phyloP scores from a whole-genome alignment of 179 eudicot species.

The Corrigiola litoralis region DNA sequence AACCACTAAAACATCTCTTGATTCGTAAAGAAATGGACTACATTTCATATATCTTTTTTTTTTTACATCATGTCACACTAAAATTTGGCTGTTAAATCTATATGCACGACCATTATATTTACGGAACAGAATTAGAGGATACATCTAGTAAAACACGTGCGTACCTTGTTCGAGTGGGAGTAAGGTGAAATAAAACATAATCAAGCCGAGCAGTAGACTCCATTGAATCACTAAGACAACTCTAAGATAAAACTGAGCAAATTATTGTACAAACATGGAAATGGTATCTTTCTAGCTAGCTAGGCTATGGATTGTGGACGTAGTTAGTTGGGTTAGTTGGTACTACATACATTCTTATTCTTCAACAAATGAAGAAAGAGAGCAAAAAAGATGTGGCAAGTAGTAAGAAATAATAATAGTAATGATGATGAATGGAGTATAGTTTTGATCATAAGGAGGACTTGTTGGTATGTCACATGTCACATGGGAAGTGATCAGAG shows the following conservation, averaged over 20 bases:
- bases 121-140: background rate
- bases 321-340: too few relatives aligned
- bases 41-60: too few relatives aligned
- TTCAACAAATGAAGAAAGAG: background rate
- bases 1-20: too few relatives aligned
- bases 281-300: too few relatives aligned
- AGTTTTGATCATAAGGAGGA: background rate
- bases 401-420: background rate
- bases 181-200: conserved; percentile 70
- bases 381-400: background rate
- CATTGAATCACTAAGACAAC: conserved; percentile 27
- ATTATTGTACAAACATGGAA: background rate
- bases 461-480: background rate
- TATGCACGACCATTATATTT: background rate
- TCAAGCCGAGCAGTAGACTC: conserved; percentile 58
- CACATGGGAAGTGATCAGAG: background rate
- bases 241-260: background rate
- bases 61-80: too few relatives aligned
- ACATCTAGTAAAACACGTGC: background rate
- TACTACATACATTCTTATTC: conserved; percentile 16
- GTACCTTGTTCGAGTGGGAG: conserved; percentile 90
- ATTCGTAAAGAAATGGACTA: too few relatives aligned
- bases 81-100: background rate
- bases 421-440: background rate
- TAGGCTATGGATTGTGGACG: too few relatives aligned